Percentiles rank a stretch among this genome's conserved stretches.
phyloP scores from a whole-genome alignment of 2,329 filamentous ascomycete genomes.

The Fusarium coicis region DNA sequence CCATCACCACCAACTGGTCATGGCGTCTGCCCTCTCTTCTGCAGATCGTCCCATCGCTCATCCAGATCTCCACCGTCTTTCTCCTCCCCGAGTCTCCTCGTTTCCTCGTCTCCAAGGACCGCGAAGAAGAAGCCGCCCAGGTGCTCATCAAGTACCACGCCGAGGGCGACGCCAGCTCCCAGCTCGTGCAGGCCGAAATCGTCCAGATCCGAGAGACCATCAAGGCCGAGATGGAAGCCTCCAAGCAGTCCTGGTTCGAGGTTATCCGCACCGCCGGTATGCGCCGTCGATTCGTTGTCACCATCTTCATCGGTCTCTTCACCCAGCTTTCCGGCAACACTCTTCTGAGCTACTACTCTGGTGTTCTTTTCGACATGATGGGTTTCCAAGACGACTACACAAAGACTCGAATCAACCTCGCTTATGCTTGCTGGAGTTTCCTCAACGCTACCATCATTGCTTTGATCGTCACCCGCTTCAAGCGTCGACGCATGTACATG shows the following conservation, averaged over 20 bases:
- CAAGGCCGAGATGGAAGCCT: slow-evolving; percentile 63
- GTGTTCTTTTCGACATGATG: slow-evolving; percentile 56
- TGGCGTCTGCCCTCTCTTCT: slow-evolving; percentile 57
- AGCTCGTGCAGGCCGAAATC: slow-evolving; percentile 68
- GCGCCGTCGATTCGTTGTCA: slow-evolving; percentile 60
- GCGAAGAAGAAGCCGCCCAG: slow-evolving; percentile 46
- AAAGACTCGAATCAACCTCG: slow-evolving; percentile 60
- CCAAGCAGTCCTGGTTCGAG: slow-evolving; percentile 61
- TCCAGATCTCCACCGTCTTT: slow-evolving; percentile 54
- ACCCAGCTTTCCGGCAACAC: slow-evolving; percentile 64
- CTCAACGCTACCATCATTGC: slow-evolving; percentile 55
- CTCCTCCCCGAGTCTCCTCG: slow-evolving; percentile 48
- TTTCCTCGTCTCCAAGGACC: slow-evolving; percentile 48
- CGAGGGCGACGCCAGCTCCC: slow-evolving; percentile 61
- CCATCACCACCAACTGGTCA: slow-evolving; percentile 45
- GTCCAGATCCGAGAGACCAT: slow-evolving; percentile 69
- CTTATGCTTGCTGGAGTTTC: slow-evolving; percentile 58
- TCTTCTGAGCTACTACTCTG: slow-evolving; percentile 46
- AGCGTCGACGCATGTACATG: slow-evolving; percentile 62
- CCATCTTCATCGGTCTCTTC: slow-evolving; percentile 62
- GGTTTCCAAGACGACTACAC: slow-evolving; percentile 53
- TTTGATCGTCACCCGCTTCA: slow-evolving; percentile 58
- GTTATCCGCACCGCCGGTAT: slow-evolving; percentile 61
- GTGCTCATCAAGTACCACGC: slow-evolving; percentile 59
- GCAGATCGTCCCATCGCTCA: slow-evolving; percentile 54